A percentile compares a stretch with the other conserved stretches of the same genome.
phyloP scores from a whole-genome alignment of 192 early-diverging fungal genomes.

The Rhizophlyctis rosea region DNA sequence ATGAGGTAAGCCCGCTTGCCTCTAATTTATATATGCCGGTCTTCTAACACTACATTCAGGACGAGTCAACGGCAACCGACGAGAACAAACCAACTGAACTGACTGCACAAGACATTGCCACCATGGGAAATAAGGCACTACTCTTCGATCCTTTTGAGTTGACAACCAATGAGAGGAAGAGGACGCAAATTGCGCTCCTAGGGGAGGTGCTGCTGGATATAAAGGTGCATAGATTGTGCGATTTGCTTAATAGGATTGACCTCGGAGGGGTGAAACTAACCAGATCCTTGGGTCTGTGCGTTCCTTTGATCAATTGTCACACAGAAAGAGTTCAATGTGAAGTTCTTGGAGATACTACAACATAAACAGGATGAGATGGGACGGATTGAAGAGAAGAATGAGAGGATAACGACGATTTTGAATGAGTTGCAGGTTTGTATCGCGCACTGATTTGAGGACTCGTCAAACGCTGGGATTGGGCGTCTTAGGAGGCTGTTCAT shows the following conservation, averaged over 20 bases:
- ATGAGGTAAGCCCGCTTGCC: constrained; percentile 1
- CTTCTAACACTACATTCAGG: not conserved
- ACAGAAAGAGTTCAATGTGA: constrained; percentile 45
- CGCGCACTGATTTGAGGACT: no score
- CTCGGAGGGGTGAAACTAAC: no score
- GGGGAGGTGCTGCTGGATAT: constrained; percentile 41
- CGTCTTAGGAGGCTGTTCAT: no score
- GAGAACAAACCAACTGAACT: not conserved
- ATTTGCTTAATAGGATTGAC: no score
- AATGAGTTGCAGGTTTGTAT: constrained; percentile 33
- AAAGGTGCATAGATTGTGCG: constrained; percentile 31
- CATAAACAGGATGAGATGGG: constrained; percentile 51
- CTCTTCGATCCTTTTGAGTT: constrained; percentile 49
- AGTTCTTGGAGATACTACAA: constrained; percentile 44
- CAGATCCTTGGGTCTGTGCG: no score
- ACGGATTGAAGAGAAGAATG: constrained; percentile 61
- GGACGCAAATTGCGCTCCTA: constrained; percentile 48
- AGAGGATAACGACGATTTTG: constrained; percentile 47
- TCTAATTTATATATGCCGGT: not conserved
- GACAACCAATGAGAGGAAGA: constrained; percentile 48
- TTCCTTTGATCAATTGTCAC: not conserved
- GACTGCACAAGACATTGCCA: not conserved
- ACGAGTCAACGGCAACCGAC: not conserved
- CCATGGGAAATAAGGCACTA: constrained; percentile 19
- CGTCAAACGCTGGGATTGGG: constrained; percentile 3